phyloP scores from a whole-genome alignment of 2,329 filamentous ascomycete genomes.

The Aspergillus chevalieri region DNA sequence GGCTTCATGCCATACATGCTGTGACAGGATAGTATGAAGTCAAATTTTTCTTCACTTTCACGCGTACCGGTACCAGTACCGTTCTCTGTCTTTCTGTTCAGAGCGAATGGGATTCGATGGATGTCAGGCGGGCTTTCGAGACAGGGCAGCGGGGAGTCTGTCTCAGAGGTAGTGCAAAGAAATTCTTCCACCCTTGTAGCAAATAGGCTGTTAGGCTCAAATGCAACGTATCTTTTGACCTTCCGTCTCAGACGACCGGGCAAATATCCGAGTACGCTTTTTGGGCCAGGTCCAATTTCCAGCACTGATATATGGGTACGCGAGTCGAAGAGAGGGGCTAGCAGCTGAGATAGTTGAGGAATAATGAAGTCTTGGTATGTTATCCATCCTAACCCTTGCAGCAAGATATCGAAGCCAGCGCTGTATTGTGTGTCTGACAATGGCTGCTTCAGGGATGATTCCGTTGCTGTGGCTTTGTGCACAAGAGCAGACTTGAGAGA shows the following conservation, averaged over 20 bases:
- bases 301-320: constrained; percentile 46
- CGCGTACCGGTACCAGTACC: constrained; percentile 13
- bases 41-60: constrained; percentile 38
- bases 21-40: constrained; percentile 57
- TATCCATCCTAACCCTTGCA: constrained; percentile 15
- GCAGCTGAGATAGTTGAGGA: constrained; percentile 37
- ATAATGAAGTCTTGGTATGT: constrained; percentile 48
- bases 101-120: constrained; percentile 5
- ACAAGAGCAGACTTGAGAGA: constrained; percentile 35
- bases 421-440: constrained; percentile 43
- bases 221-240: constrained; percentile 49
- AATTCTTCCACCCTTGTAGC: constrained; percentile 40
- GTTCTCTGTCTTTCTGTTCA: constrained; percentile 16
- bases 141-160: constrained; percentile 14
- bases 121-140: constrained; percentile 6
- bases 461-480: background rate
- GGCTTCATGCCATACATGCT: constrained; percentile 57
- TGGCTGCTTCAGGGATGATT: background rate
- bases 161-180: constrained; percentile 27
- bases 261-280: constrained; percentile 49
- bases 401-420: constrained; percentile 43
- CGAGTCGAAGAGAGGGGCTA: constrained; percentile 39
- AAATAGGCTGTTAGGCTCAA: constrained; percentile 49
- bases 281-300: constrained; percentile 55
- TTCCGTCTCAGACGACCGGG: constrained; percentile 35